Evolutionary conservation across 768 basidiomycete genomes (phyloP).

Genomic region (Boletales sp.): DNA sequence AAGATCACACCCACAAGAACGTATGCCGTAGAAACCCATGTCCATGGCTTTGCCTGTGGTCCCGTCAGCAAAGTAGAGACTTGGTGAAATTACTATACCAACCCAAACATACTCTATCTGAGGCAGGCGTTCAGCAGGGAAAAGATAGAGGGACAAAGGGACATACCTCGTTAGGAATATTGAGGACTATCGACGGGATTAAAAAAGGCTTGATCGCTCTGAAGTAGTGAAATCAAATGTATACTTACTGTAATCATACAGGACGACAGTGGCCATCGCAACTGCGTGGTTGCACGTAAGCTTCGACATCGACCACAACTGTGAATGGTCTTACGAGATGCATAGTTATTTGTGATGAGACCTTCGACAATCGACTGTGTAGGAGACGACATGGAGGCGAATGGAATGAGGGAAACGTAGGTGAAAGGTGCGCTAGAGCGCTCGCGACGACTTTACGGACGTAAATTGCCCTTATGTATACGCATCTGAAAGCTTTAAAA

Average conservation of each 20-base stretch:
- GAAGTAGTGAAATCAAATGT: not conserved
- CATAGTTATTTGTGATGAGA: not conserved
- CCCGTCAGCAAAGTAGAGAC: not conserved
- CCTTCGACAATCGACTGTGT: not conserved
- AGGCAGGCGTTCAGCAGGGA: not conserved
- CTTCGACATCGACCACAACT: not conserved
- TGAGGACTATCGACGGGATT: not conserved
- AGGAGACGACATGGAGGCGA: not conserved
- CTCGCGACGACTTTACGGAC: no score
- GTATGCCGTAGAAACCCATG: slow-evolving; percentile 1
- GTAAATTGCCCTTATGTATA: no score
- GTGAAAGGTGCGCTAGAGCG: no score
- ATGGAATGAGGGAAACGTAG: no score
- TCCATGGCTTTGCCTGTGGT: not conserved
- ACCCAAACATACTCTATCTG: slow-evolving; percentile 17
- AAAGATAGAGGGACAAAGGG: not conserved
- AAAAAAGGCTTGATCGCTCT: not conserved
- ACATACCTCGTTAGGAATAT: not conserved
- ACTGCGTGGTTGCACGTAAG: not conserved
- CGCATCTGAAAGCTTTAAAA: no score
- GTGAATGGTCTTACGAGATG: not conserved
- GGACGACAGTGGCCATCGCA: not conserved
- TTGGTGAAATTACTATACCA: not conserved
- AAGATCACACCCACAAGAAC: not conserved
- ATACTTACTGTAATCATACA: not conserved